Conservation (phyloP, 441 rosid genomes). For the Omphalea diandra region DNA sequence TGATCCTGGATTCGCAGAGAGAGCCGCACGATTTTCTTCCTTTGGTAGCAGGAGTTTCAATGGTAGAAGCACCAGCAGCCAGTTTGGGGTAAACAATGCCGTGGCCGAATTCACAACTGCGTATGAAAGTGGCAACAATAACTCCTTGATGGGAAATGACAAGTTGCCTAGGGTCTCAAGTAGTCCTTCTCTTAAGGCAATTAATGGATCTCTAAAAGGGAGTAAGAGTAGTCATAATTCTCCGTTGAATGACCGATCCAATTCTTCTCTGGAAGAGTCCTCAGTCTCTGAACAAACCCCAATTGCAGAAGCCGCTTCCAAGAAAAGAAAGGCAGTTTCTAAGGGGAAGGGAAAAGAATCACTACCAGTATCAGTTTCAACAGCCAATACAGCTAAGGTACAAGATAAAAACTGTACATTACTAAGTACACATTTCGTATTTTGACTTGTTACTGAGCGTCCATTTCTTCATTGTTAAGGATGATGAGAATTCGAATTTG, state of each 20-base stretch:
- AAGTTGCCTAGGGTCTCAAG: constrained; percentile 41
- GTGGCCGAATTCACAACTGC: no score
- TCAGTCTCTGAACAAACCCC: constrained; percentile 52
- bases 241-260: constrained; percentile 32
- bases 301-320: constrained; percentile 32
- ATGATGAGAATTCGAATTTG: constrained; percentile 37
- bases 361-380: no score
- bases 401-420: no score
- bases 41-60: constrained; percentile 62
- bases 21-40: constrained; percentile 60
- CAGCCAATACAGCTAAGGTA: constrained; percentile 44
- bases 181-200: constrained; percentile 37
- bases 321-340: constrained; percentile 66
- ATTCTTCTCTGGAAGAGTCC: constrained; percentile 52
- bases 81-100: constrained; percentile 27
- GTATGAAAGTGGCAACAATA: constrained; percentile 6
- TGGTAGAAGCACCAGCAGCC: constrained; percentile 42
- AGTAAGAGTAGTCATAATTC: constrained; percentile 31
- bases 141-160: constrained; percentile 28
- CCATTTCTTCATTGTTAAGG: no score
- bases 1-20: constrained; percentile 63
- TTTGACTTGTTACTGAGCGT: no score
- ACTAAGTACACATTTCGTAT: no score
- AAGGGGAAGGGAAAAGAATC: constrained; percentile 57
- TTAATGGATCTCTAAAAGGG: constrained; percentile 45